Evolutionary conservation across 306 rosid genomes (phyloP).

Genomic region (Vigna trinervia): DNA sequence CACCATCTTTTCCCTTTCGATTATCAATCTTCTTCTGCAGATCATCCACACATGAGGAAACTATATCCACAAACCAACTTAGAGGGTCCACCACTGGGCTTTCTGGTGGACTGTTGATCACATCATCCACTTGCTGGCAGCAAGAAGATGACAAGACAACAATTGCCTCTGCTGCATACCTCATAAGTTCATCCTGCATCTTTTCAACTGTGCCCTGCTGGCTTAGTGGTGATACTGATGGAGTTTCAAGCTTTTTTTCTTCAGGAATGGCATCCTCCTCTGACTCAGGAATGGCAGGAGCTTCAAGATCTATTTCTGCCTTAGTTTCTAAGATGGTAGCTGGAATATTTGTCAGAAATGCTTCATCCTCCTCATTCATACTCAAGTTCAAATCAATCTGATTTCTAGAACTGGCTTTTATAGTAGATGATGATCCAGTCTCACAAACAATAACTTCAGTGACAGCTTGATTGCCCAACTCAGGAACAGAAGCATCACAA

Average conservation of each 20-base stretch:
- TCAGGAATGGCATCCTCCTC: slow-evolving; percentile 58
- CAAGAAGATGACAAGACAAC: slow-evolving; percentile 66
- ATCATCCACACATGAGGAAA: slow-evolving; percentile 56
- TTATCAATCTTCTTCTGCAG: slow-evolving; percentile 47
- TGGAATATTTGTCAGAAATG: slow-evolving; percentile 49
- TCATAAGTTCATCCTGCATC: slow-evolving; percentile 59
- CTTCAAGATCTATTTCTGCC: slow-evolving; percentile 78
- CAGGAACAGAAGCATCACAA: slow-evolving; percentile 63
- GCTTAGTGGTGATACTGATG: slow-evolving; percentile 35
- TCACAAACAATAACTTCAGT: slow-evolving; percentile 49
- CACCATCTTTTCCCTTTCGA: slow-evolving; percentile 44
- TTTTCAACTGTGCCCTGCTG: slow-evolving; percentile 49
- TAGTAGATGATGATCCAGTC: slow-evolving; percentile 45
- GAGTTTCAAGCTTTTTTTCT: slow-evolving; percentile 52
- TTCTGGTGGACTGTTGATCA: slow-evolving; percentile 53
- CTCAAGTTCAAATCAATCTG: slow-evolving; percentile 81
- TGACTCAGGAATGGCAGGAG: slow-evolving; percentile 63
- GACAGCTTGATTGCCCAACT: slow-evolving; percentile 48
- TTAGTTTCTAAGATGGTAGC: slow-evolving; percentile 42
- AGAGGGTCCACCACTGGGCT: slow-evolving; percentile 56
- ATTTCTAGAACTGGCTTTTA: slow-evolving; percentile 56
- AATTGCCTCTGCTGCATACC: slow-evolving; percentile 80
- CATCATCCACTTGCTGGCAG: slow-evolving; percentile 50
- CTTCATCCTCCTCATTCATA: slow-evolving; percentile 79
- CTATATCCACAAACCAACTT: slow-evolving; percentile 83